Percentiles rank a stretch among this genome's conserved stretches.
These are phyloP conservation scores for Begonia fuchsioides DNA, from an alignment of 306 rosid genomes.

Conservation along the genomic window DNA sequence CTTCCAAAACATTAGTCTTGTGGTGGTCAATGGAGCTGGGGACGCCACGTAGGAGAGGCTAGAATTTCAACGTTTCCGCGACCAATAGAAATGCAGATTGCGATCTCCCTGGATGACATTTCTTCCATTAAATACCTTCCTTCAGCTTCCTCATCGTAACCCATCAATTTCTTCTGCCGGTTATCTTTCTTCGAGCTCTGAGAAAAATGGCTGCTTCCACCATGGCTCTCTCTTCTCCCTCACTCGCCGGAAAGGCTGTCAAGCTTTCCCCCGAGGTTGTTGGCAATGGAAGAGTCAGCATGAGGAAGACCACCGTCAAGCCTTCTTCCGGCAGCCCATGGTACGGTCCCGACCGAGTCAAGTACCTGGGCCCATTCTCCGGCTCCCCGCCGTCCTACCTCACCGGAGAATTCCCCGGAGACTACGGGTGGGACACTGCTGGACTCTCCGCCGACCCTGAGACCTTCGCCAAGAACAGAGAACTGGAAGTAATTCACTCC, in stretches of 20 bases:
- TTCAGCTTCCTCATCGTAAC: not conserved
- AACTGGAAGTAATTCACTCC: conserved; percentile 64
- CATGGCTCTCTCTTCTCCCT: conserved; percentile 69
- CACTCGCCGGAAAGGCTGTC: conserved; percentile 57
- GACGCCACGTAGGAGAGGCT: not conserved
- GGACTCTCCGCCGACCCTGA: conserved; percentile 88
- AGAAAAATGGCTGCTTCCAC: conserved; percentile 19
- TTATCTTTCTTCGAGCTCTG: not conserved
- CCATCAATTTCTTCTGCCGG: not conserved
- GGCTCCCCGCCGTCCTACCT: conserved; percentile 77
- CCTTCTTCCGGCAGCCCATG: conserved; percentile 56
- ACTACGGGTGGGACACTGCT: conserved; percentile 88
- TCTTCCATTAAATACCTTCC: not conserved
- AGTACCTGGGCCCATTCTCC: conserved; percentile 83
- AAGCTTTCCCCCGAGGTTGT: conserved; percentile 31
- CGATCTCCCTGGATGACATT: not conserved
- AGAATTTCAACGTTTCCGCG: not conserved
- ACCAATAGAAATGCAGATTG: not conserved
- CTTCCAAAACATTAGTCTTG: not conserved
- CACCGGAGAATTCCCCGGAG: conserved; percentile 66
- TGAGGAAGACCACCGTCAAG: conserved; percentile 39
- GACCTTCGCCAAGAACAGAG: conserved; percentile 72
- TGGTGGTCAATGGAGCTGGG: not conserved
- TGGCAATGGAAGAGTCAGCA: conserved; percentile 26
- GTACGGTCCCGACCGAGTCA: conserved; percentile 90